Evolutionary conservation across 345 rosid species (phyloP).

Genomic region (Corchorus olitorius): DNA sequence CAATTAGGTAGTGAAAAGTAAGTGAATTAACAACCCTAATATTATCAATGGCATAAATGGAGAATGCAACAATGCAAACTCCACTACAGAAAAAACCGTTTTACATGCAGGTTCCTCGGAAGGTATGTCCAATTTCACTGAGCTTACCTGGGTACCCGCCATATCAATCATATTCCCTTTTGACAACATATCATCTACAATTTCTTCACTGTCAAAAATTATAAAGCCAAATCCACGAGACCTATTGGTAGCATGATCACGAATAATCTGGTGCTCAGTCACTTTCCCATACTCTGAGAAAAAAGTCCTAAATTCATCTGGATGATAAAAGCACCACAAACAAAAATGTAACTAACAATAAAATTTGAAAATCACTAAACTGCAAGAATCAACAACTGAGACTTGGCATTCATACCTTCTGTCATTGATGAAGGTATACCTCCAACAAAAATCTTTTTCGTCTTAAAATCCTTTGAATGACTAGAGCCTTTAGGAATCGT

Average conservation of each 20-base stretch:
- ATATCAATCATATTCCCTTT: slow-evolving; percentile 94
- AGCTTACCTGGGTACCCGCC: slow-evolving; percentile 91
- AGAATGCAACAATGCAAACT: slow-evolving; percentile 4
- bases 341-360: not conserved
- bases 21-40: not conserved
- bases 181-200: slow-evolving; percentile 77
- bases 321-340: slow-evolving; percentile 40
- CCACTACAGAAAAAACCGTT: slow-evolving; percentile 10
- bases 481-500: slow-evolving; percentile 87
- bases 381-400: not conserved
- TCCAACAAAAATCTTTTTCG: slow-evolving; percentile 92
- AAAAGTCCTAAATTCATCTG: slow-evolving; percentile 81
- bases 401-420: slow-evolving; percentile 51
- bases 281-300: slow-evolving; percentile 81
- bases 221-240: slow-evolving; percentile 94
- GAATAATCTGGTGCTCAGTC: slow-evolving; percentile 82
- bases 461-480: slow-evolving; percentile 73
- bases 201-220: slow-evolving; percentile 80
- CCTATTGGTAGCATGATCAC: slow-evolving; percentile 89
- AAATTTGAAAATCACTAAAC: not conserved
- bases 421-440: slow-evolving; percentile 80
- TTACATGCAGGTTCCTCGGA: slow-evolving; percentile 28
- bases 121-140: slow-evolving; percentile 26
- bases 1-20: not conserved
- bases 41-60: not conserved